Evolutionary conservation across 225 moss, liverwort and hornwort genomes (phyloP).

Genomic region (Takakia lepidozioides): DNA sequence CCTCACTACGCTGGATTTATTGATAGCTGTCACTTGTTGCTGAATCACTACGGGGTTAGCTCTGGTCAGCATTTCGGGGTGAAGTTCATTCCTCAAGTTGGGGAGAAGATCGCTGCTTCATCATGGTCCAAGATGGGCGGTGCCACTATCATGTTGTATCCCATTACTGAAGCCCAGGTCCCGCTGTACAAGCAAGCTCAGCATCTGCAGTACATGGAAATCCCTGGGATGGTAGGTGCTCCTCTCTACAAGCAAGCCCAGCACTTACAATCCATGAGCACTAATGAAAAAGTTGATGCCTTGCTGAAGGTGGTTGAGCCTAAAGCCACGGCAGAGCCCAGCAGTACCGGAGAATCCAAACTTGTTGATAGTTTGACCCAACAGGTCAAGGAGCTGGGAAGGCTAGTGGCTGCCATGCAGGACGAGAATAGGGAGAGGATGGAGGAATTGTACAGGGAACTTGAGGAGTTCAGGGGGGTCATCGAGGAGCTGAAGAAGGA

Average conservation of each 20-base stretch:
- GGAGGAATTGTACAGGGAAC: background rate
- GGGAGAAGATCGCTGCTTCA: conserved; percentile 6
- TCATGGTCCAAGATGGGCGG: conserved; percentile 3
- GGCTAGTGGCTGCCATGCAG: background rate
- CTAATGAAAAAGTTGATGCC: conserved; percentile 1
- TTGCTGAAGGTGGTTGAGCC: conserved; percentile 1
- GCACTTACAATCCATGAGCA: conserved; percentile 1
- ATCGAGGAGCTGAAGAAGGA: conserved; percentile 1
- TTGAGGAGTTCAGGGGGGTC: conserved; percentile 3
- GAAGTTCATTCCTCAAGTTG: conserved; percentile 3
- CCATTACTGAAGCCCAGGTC: conserved; percentile 3
- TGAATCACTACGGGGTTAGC: conserved; percentile 2
- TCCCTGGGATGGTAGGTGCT: background rate
- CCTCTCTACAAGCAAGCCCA: conserved; percentile 4
- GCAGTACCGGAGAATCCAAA: too few relatives aligned
- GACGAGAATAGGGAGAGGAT: conserved; percentile 2
- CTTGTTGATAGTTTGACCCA: background rate
- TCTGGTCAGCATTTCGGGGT: conserved; percentile 1
- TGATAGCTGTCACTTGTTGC: conserved; percentile 1
- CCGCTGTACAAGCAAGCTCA: conserved; percentile 3
- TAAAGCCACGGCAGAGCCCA: background rate
- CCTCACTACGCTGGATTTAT: conserved; percentile 1
- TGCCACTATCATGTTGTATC: conserved; percentile 3
- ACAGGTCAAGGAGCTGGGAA: conserved; percentile 1
- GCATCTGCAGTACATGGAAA: conserved; percentile 7